A percentile compares a stretch with the other conserved stretches of the same genome.
Conservation (phyloP, 2,329 filamentous ascomycete genomes). For the Didymella lethalis region DNA sequence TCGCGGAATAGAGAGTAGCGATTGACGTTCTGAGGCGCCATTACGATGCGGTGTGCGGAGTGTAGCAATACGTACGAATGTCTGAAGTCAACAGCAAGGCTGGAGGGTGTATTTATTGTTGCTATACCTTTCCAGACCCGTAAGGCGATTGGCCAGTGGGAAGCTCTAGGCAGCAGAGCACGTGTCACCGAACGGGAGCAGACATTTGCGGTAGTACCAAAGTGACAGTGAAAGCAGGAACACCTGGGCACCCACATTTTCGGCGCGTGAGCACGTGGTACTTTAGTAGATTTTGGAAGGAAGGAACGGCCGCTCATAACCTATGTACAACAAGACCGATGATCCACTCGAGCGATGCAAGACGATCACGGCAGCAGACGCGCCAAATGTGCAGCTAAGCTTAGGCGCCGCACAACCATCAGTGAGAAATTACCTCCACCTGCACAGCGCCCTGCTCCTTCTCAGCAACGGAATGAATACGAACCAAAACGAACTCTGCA, state of each 20-base stretch:
- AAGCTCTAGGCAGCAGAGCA: slow-evolving; percentile 14
- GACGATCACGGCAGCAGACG: too few species aligned
- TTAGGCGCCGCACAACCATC: too few species aligned
- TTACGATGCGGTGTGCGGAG: not conserved
- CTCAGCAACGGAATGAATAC: too few species aligned
- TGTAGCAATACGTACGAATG: not conserved
- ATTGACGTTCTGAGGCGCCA: slow-evolving; percentile 31
- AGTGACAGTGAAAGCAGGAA: slow-evolving; percentile 12
- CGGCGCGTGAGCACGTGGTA: slow-evolving; percentile 4
- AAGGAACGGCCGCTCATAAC: not conserved
- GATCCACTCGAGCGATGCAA: too few species aligned
- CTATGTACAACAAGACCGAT: too few species aligned
- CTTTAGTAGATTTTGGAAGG: not conserved
- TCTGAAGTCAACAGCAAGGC: not conserved
- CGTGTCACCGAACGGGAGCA: slow-evolving; percentile 15
- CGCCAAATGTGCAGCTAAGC: too few species aligned
- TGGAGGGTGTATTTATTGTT: not conserved
- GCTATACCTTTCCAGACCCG: not conserved
- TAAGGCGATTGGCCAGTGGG: slow-evolving; percentile 1
- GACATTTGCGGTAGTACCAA: slow-evolving; percentile 14
- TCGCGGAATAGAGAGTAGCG: slow-evolving; percentile 38
- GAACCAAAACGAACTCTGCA: too few species aligned
- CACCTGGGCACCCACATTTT: not conserved
- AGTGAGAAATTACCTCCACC: too few species aligned
- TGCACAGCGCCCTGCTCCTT: too few species aligned